Evolutionary conservation across 345 rosid species (phyloP).

Genomic region (Dovyalis caffra): DNA sequence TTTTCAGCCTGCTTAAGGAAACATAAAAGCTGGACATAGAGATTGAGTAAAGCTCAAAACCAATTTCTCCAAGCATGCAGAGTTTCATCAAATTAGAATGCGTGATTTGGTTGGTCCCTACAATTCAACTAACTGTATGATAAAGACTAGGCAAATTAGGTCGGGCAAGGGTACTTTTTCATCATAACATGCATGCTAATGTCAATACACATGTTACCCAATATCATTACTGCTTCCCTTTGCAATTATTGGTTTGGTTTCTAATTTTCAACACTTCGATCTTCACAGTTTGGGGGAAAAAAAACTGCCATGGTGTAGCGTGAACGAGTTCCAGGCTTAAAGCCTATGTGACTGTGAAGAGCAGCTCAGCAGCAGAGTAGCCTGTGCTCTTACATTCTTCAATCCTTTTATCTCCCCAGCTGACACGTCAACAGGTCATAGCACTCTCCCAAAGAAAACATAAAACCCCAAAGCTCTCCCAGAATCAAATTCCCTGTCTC

Average conservation of each 20-base stretch:
- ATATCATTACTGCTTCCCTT: neutral
- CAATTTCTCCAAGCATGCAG: slow-evolving; percentile 17
- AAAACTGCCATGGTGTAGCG: no score
- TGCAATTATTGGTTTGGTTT: neutral
- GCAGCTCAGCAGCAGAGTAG: no score
- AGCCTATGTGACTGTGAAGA: no score
- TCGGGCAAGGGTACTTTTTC: neutral
- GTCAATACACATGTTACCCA: neutral
- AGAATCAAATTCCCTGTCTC: neutral
- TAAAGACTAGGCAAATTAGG: slow-evolving; percentile 5
- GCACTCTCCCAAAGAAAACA: neutral
- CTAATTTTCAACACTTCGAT: neutral
- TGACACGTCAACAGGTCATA: neutral
- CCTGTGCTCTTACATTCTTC: no score
- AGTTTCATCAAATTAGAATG: slow-evolving; percentile 2
- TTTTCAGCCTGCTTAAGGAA: slow-evolving; percentile 26
- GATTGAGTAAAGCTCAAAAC: slow-evolving; percentile 34
- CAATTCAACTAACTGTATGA: slow-evolving; percentile 23
- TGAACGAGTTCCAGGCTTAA: no score
- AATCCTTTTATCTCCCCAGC: neutral
- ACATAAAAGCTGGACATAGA: slow-evolving; percentile 11
- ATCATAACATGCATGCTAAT: slow-evolving; percentile 18
- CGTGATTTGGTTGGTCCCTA: slow-evolving; percentile 28
- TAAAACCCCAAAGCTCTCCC: neutral
- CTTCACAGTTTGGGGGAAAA: neutral